These are phyloP conservation scores for Aspergillus sp. DNA, from an alignment of 2,329 filamentous ascomycete genomes.

Conservation along the genomic window DNA sequence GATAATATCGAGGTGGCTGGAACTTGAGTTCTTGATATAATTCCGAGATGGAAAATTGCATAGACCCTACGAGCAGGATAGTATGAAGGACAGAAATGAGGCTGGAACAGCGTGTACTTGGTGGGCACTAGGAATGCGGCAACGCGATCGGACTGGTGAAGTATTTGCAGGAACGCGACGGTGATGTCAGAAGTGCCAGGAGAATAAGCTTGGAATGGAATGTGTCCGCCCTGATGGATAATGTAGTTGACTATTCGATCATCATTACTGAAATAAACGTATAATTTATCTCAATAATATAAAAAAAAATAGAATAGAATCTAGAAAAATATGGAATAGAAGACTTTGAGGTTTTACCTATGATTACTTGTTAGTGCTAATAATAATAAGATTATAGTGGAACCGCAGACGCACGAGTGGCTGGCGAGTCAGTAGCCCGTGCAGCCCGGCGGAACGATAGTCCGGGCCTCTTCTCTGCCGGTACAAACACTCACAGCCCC, in stretches of 20 bases:
- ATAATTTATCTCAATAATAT: too few relatives aligned
- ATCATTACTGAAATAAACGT: too few relatives aligned
- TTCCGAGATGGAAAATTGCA: too few relatives aligned
- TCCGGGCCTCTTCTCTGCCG: neutral
- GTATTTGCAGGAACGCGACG: neutral
- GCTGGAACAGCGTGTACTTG: neutral
- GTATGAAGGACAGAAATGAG: neutral
- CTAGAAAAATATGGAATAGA: too few relatives aligned
- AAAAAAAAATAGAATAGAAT: too few relatives aligned
- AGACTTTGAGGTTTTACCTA: too few relatives aligned
- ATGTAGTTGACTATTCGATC: neutral
- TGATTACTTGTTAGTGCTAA: too few relatives aligned
- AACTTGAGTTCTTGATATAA: too few relatives aligned
- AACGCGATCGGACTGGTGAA: neutral
- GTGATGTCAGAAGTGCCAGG: neutral
- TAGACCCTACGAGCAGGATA: too few relatives aligned
- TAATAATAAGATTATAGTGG: too few relatives aligned
- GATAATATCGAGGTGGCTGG: too few relatives aligned
- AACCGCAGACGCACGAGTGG: neutral
- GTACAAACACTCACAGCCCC: neutral
- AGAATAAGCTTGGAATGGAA: neutral
- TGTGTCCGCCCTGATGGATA: neutral
- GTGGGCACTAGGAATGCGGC: neutral
- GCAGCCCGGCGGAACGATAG: neutral
- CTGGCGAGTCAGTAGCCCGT: neutral